Percentiles rank a stretch among this genome's conserved stretches.
These are phyloP conservation scores for Poa pratensis DNA, from an alignment of 176 grass and related monocot genomes.

Conservation along the genomic window DNA sequence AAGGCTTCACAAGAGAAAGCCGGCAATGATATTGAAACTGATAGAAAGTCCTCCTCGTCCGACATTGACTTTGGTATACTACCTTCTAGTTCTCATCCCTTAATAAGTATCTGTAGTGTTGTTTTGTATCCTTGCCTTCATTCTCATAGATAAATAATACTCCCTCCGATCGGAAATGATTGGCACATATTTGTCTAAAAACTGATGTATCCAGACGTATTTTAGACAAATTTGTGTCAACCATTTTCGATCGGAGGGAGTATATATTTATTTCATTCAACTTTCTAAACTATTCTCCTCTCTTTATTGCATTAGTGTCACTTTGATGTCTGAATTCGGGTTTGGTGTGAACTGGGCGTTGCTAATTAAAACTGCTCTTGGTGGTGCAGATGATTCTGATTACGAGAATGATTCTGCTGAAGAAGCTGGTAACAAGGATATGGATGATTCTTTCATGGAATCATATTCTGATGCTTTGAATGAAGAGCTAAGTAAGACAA, in stretches of 20 bases:
- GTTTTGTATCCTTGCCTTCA: neutral
- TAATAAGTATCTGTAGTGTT: neutral
- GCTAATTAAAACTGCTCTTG: conserved; percentile 6
- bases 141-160: neutral
- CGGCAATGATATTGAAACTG: conserved; percentile 43
- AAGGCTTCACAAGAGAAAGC: conserved; percentile 43
- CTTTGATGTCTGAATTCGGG: neutral
- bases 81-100: neutral
- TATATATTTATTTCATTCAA: neutral
- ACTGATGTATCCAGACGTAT: too few relatives aligned
- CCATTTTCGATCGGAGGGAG: too few relatives aligned
- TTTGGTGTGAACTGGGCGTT: conserved; percentile 18
- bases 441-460: conserved; percentile 68
- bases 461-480: conserved; percentile 92
- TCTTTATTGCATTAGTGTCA: neutral
- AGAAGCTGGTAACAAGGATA: conserved; percentile 55
- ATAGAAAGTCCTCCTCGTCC: conserved; percentile 67
- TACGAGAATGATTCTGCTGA: conserved; percentile 59
- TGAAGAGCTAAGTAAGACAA: conserved; percentile 76
- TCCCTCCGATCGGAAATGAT: too few relatives aligned
- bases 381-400: conserved; percentile 78
- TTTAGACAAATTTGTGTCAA: too few relatives aligned
- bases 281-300: neutral
- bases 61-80: conserved; percentile 85
- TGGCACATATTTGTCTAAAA: too few relatives aligned